Base-by-base conservation (phyloP, 2,329 filamentous ascomycete genomes). In the Elsinoe necatrix region DNA sequence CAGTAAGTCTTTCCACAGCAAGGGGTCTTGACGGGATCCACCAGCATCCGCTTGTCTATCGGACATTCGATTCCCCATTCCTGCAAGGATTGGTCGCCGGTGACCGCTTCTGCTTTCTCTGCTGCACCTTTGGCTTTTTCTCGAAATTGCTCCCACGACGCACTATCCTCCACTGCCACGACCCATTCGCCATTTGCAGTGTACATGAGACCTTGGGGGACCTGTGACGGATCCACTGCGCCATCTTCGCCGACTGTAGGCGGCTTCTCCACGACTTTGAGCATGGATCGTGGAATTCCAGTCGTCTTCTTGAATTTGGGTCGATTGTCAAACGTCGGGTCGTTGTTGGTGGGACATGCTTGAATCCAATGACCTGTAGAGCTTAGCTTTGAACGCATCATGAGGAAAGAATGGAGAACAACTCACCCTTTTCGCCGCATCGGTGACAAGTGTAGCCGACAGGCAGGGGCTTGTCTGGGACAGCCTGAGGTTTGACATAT, bases 1-100 rank as follows among this genome's bases (percentile, higher is more conserved):
- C 93, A 98, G 80, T 95, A 98, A 70, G 91, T 96, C 81, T 87
- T 95, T 76, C 87, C 83, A 80, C 93, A 98, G 82, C 93, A 98
- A 64, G 93, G 92, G 69, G 93, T 97, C 82, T 95, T 95, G 80
- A 95, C 93, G 81, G 93, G 92, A 72, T 96, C 89, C 84, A 95
- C 85, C 76, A 97, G 96, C 81, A 95, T 86, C 74, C 89, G 91
- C 76, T 95, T 95, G 83, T 97, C 93, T 79, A 97, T 87, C 63
- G 90, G 81, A 78, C 93, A 98, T 73, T 93, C 86, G 69, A 98
- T 78, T 63, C 92, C 92, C 67, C 82, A 85, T 72, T 93, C 87
- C 74, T 89, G 86, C 65, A 95, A 76, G 70, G 92, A 89, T 76
- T 93, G 91, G 75, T 88, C 87, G 68, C 84, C 88, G 64, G 85